These are phyloP conservation scores for Saposhnikovia divaricata DNA, from an alignment of 129 eudicot genomes.

Conservation along the genomic window DNA sequence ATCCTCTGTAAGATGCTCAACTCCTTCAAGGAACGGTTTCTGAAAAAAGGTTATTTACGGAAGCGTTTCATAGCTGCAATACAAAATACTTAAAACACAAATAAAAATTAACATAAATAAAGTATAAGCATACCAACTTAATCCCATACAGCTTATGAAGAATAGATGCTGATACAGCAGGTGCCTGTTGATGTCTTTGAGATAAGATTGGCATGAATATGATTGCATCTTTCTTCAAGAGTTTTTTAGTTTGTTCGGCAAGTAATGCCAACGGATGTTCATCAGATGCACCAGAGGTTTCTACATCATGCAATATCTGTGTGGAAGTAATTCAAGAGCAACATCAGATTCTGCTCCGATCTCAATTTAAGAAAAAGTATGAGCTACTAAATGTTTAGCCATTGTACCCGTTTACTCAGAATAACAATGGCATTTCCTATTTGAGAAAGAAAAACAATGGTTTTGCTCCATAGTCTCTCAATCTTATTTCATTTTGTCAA, in stretches of 20 bases:
- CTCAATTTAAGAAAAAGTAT: not conserved
- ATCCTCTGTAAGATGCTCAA: constrained; percentile 95
- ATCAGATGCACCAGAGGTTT: constrained; percentile 60
- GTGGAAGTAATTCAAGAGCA: constrained; percentile 1
- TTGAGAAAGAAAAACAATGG: not conserved
- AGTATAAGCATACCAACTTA: constrained; percentile 63
- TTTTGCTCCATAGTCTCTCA: not conserved
- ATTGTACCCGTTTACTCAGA: not conserved
- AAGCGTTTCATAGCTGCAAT: constrained; percentile 4
- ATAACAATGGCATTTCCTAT: not conserved
- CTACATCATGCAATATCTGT: constrained; percentile 78
- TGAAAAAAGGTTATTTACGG: constrained; percentile 26
- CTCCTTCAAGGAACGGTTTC: constrained; percentile 86
- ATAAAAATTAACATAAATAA: not conserved
- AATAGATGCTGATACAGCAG: constrained; percentile 77
- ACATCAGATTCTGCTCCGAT: not conserved
- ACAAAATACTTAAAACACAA: not conserved
- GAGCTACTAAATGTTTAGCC: not conserved
- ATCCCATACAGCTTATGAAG: constrained; percentile 90
- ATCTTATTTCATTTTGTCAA: not conserved
- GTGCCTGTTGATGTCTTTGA: constrained; percentile 73
- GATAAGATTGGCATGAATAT: constrained; percentile 72
- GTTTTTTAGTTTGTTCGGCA: constrained; percentile 70
- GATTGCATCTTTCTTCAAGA: constrained; percentile 58
- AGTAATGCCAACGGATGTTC: constrained; percentile 85